phyloP scores from a whole-genome alignment of 2,329 filamentous ascomycete species.

The Drechslera avenae region DNA sequence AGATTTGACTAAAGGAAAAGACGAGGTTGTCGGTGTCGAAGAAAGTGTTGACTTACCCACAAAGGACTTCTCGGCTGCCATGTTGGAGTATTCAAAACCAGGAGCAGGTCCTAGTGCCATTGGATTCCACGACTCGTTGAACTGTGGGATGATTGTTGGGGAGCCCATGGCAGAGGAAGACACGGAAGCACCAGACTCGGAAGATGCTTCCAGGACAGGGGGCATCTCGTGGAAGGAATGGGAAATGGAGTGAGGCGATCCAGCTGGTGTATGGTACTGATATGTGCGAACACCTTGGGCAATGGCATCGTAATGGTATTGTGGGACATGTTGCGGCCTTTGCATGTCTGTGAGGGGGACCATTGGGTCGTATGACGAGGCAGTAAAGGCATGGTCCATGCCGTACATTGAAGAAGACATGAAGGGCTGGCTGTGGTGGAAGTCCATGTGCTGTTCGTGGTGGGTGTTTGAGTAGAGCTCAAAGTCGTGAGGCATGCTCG shows the following conservation, averaged over 20 bases:
- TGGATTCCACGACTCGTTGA: conserved; percentile 64
- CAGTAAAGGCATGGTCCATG: conserved; percentile 47
- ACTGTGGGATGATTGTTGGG: conserved; percentile 64
- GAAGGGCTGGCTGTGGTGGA: conserved; percentile 37
- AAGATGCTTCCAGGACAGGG: conserved; percentile 54
- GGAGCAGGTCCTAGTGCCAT: conserved; percentile 65
- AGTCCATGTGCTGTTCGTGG: conserved; percentile 42
- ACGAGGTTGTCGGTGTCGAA: conserved; percentile 29
- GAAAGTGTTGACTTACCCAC: conserved; percentile 56
- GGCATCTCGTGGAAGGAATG: conserved; percentile 56
- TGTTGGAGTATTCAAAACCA: conserved; percentile 59
- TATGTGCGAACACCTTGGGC: conserved; percentile 46
- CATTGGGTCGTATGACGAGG: conserved; percentile 43
- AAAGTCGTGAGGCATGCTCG: conserved; percentile 46
- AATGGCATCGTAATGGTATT: conserved; percentile 45
- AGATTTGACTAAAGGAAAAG: conserved; percentile 26
- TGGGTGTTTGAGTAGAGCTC: conserved; percentile 45
- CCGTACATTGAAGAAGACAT: conserved; percentile 34
- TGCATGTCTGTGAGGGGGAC: conserved; percentile 39
- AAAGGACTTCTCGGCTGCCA: conserved; percentile 55
- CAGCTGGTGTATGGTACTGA: conserved; percentile 47
- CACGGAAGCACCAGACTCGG: conserved; percentile 58
- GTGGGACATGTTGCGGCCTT: conserved; percentile 43
- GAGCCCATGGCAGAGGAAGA: conserved; percentile 59
- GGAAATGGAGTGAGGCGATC: conserved; percentile 52